These are phyloP conservation scores for Paulownia fortunei DNA, from an alignment of 257 asterid species.

Conservation along the genomic window DNA sequence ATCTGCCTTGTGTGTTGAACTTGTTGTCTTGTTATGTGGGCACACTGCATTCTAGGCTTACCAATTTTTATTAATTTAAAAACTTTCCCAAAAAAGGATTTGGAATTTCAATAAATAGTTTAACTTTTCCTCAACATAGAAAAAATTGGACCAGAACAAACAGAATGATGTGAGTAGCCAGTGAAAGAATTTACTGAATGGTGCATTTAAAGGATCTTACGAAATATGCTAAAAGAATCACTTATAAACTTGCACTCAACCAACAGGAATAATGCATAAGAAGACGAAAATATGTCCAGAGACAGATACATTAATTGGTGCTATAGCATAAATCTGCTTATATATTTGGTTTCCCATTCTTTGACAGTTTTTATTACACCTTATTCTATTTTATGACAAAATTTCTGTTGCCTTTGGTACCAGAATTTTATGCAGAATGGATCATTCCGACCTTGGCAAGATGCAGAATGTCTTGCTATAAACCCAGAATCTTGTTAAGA, in stretches of 20 bases:
- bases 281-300: neutral
- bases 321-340: neutral
- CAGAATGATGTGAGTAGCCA: no score
- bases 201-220: no score
- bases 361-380: neutral
- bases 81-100: no score
- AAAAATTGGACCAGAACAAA: no score
- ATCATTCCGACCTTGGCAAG: constrained; percentile 39
- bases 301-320: neutral
- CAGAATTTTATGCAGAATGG: constrained; percentile 24
- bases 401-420: neutral
- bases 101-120: no score
- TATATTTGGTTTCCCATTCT: neutral
- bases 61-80: no score
- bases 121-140: no score
- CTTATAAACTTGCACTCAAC: neutral
- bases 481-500: constrained; percentile 13
- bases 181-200: no score
- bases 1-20: no score
- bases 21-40: no score
- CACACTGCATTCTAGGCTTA: no score
- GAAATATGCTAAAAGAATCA: no score
- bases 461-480: constrained; percentile 34
- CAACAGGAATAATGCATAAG: neutral
- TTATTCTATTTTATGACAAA: neutral